Evolutionary conservation across 1,284 basidiomycete species (phyloP).

Genomic region (Melampsora americana): DNA sequence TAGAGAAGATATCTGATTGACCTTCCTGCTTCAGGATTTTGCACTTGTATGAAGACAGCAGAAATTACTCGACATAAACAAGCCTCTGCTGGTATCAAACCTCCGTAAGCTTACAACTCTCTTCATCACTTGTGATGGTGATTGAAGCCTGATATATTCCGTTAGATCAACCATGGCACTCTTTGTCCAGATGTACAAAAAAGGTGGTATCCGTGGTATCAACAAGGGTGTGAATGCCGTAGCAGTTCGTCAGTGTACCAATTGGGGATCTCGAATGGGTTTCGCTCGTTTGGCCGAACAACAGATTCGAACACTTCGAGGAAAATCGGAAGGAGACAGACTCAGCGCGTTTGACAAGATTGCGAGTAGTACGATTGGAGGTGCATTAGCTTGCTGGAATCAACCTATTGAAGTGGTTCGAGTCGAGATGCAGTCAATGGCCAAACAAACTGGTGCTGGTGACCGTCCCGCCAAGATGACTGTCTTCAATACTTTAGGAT

Average conservation of each 20-base stretch:
- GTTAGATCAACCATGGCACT: slow-evolving; percentile 58
- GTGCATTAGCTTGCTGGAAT: slow-evolving; percentile 97
- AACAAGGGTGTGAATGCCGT: slow-evolving; percentile 99
- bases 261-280: slow-evolving; percentile 99
- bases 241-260: slow-evolving; percentile 93
- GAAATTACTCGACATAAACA: slow-evolving; percentile 98
- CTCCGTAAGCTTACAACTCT: slow-evolving; percentile 71
- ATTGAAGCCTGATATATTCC: background rate
- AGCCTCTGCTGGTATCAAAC: slow-evolving; percentile 78
- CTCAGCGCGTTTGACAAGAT: slow-evolving; percentile 82
- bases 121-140: background rate
- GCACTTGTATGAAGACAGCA: slow-evolving; percentile 96
- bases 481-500: slow-evolving; percentile 61
- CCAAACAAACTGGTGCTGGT: slow-evolving; percentile 67
- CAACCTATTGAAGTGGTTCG: slow-evolving; percentile 97
- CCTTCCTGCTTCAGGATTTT: slow-evolving; percentile 67
- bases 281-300: slow-evolving; percentile 90
- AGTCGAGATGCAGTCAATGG: slow-evolving; percentile 99
- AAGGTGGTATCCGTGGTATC: slow-evolving; percentile 90
- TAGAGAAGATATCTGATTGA: background rate
- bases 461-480: slow-evolving; percentile 84
- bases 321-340: slow-evolving; percentile 69
- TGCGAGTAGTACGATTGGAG: slow-evolving; percentile 79
- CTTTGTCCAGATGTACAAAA: slow-evolving; percentile 87
- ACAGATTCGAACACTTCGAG: slow-evolving; percentile 71